Percentiles rank a stretch among this genome's conserved stretches.
These are phyloP conservation scores for Myxozyma neglecta DNA, from an alignment of 805 yeast species.

Conservation along the genomic window DNA sequence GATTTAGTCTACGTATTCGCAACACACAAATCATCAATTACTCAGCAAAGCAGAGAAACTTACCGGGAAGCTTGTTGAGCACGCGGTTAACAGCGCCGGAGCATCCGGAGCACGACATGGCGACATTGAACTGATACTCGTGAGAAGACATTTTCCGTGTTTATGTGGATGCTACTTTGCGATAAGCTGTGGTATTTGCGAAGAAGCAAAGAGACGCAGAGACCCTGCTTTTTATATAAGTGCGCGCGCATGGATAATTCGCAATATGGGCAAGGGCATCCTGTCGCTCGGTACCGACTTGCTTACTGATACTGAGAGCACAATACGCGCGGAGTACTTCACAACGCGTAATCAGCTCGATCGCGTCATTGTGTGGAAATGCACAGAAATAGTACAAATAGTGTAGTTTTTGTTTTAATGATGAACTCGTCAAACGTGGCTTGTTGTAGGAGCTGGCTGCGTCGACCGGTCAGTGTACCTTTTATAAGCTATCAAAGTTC, in stretches of 20 bases:
- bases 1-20: too few relatives aligned
- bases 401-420: too few relatives aligned
- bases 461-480: too few relatives aligned
- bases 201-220: not conserved
- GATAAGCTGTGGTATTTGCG: not conserved
- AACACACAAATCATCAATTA: too few relatives aligned
- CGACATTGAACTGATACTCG: slow-evolving; percentile 76
- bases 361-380: too few relatives aligned
- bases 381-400: too few relatives aligned
- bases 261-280: not conserved
- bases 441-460: too few relatives aligned
- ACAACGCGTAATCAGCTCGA: too few relatives aligned
- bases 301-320: not conserved
- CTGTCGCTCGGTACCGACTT: not conserved
- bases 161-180: not conserved
- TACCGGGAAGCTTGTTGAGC: slow-evolving; percentile 34
- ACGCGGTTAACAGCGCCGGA: slow-evolving; percentile 83
- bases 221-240: not conserved
- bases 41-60: not conserved
- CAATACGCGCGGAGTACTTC: not conserved
- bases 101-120: slow-evolving; percentile 85
- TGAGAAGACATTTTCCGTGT: slow-evolving; percentile 37
- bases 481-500: too few relatives aligned
- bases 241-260: not conserved
- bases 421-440: too few relatives aligned